These are phyloP conservation scores for Terana coerulea DNA, from an alignment of 768 basidiomycete species.

Conservation along the genomic window DNA sequence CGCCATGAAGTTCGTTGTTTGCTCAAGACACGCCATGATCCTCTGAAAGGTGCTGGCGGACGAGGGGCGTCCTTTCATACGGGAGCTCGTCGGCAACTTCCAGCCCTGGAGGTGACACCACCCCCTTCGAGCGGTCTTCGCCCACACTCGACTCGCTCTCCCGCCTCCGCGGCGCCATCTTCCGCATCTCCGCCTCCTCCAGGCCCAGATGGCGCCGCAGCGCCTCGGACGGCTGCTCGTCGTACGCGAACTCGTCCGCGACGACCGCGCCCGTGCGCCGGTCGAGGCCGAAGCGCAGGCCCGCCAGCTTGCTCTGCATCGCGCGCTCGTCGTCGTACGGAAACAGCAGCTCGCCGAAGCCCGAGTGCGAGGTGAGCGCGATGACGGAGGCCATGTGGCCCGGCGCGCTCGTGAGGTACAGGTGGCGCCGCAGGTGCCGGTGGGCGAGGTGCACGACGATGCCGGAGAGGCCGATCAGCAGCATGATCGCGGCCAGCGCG, in stretches of 20 bases:
- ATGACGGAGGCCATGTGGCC: constrained; percentile 57
- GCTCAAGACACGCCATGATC: too few species aligned
- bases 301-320: constrained; percentile 45
- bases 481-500: constrained; percentile 43
- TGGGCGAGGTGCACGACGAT: constrained; percentile 45
- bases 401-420: constrained; percentile 52
- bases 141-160: not conserved
- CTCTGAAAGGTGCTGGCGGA: too few species aligned
- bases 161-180: not conserved
- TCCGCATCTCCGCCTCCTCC: not conserved
- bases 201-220: not conserved
- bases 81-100: too few species aligned
- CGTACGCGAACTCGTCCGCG: constrained; percentile 42
- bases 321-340: constrained; percentile 50
- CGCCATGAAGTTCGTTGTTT: too few species aligned
- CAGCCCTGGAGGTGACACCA: too few species aligned
- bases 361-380: constrained; percentile 56
- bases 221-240: not conserved
- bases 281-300: constrained; percentile 53
- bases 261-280: constrained; percentile 57
- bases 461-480: constrained; percentile 46
- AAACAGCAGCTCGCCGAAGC: constrained; percentile 56
- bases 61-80: too few species aligned
- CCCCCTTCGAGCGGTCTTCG: not conserved
- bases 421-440: constrained; percentile 39